phyloP scores from a whole-genome alignment of 2,329 filamentous ascomycete species.

The Cytospora chrysosperma region DNA sequence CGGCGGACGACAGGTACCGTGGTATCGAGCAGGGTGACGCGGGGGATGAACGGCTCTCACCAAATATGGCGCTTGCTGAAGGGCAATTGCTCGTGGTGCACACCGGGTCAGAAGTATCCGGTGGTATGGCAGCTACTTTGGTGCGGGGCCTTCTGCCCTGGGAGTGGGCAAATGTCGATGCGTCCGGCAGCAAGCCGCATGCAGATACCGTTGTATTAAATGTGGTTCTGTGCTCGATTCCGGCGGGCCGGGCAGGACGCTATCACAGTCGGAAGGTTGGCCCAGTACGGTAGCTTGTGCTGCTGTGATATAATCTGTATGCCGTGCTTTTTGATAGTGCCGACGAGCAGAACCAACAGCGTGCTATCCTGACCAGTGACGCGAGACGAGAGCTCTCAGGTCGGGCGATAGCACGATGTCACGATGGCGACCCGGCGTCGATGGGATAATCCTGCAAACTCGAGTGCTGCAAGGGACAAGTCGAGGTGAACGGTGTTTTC shows the following conservation, averaged over 20 bases:
- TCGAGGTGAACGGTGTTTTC: neutral
- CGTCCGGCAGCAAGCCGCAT: constrained; percentile 19
- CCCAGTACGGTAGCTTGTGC: constrained; percentile 6
- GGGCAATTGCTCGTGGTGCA: neutral
- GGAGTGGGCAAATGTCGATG: constrained; percentile 15
- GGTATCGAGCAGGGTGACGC: neutral
- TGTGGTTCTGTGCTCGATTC: constrained; percentile 7
- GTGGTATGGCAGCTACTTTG: neutral
- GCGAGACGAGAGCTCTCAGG: neutral
- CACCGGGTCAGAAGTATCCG: neutral
- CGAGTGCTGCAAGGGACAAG: neutral
- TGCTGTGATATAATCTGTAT: neutral
- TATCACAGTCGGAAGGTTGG: constrained; percentile 12
- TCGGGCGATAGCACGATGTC: neutral
- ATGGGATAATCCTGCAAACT: neutral
- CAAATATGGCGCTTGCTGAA: neutral
- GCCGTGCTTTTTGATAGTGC: constrained; percentile 1
- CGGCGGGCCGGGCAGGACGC: constrained; percentile 16
- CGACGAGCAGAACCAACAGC: constrained; percentile 6
- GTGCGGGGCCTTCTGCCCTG: neutral
- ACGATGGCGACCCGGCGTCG: neutral
- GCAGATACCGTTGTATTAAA: constrained; percentile 14
- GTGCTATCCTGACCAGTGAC: neutral
- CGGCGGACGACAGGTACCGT: constrained; percentile 14
- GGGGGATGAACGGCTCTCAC: neutral